phyloP scores from a whole-genome alignment of 139 green algal genomes.

The Picochlorum sp. region DNA sequence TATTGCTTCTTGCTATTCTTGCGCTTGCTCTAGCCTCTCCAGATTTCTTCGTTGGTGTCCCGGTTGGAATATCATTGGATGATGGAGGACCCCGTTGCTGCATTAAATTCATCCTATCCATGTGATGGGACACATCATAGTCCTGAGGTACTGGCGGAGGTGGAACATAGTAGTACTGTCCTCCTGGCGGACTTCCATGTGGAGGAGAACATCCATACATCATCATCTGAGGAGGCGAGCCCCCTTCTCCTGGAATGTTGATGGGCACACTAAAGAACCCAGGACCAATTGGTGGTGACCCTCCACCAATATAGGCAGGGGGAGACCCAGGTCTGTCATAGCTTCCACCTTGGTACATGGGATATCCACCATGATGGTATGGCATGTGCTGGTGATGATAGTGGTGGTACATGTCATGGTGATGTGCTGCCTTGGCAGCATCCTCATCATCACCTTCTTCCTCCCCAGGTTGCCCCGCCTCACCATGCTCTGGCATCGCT shows the following conservation, averaged over 20 bases:
- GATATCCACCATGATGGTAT: constrained; percentile 6
- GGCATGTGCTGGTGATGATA: constrained; percentile 3
- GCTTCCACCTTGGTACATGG: neutral
- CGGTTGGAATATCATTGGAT: neutral
- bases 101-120: neutral
- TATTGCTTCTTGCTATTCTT: constrained; percentile 24
- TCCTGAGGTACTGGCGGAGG: neutral
- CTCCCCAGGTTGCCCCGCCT: neutral
- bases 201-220: constrained; percentile 15
- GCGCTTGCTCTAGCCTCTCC: constrained; percentile 13
- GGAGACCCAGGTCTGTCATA: neutral
- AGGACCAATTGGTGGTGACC: constrained; percentile 25
- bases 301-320: constrained; percentile 21
- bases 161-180: neutral
- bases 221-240: constrained; percentile 9
- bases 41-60: neutral
- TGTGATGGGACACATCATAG: constrained; percentile 2
- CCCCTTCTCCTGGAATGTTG: constrained; percentile 10
- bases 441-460: no score
- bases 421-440: neutral
- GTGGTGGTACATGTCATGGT: neutral
- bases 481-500: neutral
- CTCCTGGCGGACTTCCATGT: neutral
- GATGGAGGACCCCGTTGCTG: neutral
- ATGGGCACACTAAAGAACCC: constrained; percentile 24